These are phyloP conservation scores for Plasmodium falciparum DNA, from an alignment of 169 alveolate genomes.

Conservation along the genomic window DNA sequence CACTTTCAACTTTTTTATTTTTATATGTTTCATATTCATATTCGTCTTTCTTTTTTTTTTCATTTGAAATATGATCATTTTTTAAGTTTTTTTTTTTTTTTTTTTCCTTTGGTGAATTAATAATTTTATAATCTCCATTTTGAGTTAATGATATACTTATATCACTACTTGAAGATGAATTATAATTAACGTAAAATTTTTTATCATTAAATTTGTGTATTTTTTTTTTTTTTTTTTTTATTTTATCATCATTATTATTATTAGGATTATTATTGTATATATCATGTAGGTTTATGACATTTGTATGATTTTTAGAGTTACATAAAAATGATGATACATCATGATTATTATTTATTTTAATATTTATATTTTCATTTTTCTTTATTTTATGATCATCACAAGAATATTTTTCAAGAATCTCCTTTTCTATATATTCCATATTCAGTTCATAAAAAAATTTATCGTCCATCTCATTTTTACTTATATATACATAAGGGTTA, in stretches of 20 bases:
- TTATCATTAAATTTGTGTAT: constrained; percentile 18
- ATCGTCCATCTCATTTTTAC: neutral
- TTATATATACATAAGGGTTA: neutral
- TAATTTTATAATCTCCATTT: neutral
- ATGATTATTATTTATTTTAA: no score
- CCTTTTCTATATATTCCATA: constrained; percentile 27
- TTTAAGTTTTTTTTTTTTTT: neutral
- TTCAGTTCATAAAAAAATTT: constrained; percentile 22
- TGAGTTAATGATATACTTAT: constrained; percentile 4
- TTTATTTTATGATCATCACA: neutral
- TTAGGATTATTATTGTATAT: neutral
- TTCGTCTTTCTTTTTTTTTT: constrained; percentile 7
- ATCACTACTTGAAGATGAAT: constrained; percentile 25
- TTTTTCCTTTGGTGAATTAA: neutral
- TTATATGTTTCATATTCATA: constrained; percentile 7
- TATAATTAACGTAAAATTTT: constrained; percentile 41
- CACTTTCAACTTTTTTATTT: constrained; percentile 22
- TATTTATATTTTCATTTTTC: neutral
- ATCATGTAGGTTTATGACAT: no score
- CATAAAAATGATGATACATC: no score
- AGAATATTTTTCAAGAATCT: constrained; percentile 10
- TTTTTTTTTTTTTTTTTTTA: constrained; percentile 10
- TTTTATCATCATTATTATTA: neutral
- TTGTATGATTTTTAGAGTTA: no score
- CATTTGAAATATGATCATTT: neutral